A percentile compares a stretch with the other conserved stretches of the same genome.
Conservation (phyloP, 768 basidiomycete genomes). For the Lactarius sp. region DNA sequence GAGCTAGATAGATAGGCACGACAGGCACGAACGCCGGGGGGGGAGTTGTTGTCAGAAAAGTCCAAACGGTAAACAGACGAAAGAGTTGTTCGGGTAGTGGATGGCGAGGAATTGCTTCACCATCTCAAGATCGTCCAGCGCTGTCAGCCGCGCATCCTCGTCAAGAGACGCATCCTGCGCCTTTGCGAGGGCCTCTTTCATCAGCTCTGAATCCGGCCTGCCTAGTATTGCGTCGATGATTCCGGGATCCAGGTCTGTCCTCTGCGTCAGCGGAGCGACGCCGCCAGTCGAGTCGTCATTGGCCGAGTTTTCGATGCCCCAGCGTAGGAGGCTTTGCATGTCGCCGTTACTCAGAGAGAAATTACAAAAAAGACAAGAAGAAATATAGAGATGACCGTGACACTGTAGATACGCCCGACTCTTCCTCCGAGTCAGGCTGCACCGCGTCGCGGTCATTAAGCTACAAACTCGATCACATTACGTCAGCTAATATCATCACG, state of each 20-base stretch:
- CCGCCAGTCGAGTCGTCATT: conserved; percentile 32
- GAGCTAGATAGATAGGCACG: conserved; percentile 42
- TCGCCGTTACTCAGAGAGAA: background rate
- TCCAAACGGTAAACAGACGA: background rate
- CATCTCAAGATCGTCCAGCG: conserved; percentile 86
- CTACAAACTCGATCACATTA: conserved; percentile 9
- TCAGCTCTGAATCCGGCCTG: conserved; percentile 71
- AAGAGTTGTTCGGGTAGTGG: background rate
- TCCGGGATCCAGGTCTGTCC: conserved; percentile 67
- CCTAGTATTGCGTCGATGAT: conserved; percentile 84
- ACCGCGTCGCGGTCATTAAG: too few relatives aligned
- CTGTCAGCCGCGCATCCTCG: conserved; percentile 57
- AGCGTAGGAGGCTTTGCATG: conserved; percentile 74
- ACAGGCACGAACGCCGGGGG: background rate
- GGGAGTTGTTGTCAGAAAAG: background rate
- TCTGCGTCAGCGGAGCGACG: conserved; percentile 33
- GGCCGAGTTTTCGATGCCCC: conserved; percentile 71
- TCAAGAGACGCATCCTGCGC: conserved; percentile 52
- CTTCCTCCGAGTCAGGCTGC: too few relatives aligned
- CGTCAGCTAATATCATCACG: background rate
- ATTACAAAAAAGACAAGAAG: background rate
- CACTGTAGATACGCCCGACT: too few relatives aligned
- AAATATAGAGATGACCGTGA: too few relatives aligned
- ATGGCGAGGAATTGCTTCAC: conserved; percentile 36
- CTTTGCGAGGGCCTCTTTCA: conserved; percentile 72